Conservation (phyloP, 805 yeast genomes). For the Hanseniaspora taiwanica region DNA sequence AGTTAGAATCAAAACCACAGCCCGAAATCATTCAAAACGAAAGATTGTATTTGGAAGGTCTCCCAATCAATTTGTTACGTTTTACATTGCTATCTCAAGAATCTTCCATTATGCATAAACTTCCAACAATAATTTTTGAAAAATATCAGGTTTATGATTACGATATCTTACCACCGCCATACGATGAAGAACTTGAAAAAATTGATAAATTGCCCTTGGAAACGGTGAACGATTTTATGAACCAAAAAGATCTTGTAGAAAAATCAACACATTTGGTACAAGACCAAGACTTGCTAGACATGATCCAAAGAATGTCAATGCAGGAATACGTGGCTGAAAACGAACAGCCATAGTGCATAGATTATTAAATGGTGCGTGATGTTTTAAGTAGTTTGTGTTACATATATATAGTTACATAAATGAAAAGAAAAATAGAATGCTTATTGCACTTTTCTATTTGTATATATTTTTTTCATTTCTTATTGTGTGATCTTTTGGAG, state of each 20-base stretch:
- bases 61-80: conserved; percentile 52
- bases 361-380: no score
- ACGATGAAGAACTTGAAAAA: conserved; percentile 11
- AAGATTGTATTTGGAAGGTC: conserved; percentile 9
- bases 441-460: no score
- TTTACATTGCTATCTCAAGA: conserved; percentile 63
- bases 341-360: no score
- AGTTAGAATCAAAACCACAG: conserved; percentile 2
- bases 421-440: no score
- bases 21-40: conserved; percentile 13
- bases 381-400: no score
- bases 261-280: conserved; percentile 18
- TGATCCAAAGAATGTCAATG: conserved; percentile 20
- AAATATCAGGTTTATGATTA: conserved; percentile 51
- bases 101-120: conserved; percentile 52
- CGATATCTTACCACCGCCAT: conserved; percentile 60
- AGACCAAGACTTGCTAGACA: conserved; percentile 21
- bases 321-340: conserved; percentile 20
- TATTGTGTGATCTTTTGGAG: neutral
- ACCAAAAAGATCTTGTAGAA: conserved; percentile 17
- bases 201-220: conserved; percentile 24
- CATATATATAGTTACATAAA: neutral
- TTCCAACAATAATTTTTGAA: conserved; percentile 51
- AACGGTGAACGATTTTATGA: conserved; percentile 22
- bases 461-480: no score